Evolutionary conservation across 1,139 yeast genomes (phyloP), one percentile per base, ranked within the genome.

Genomic region (Kazachstania sp.): DNA sequence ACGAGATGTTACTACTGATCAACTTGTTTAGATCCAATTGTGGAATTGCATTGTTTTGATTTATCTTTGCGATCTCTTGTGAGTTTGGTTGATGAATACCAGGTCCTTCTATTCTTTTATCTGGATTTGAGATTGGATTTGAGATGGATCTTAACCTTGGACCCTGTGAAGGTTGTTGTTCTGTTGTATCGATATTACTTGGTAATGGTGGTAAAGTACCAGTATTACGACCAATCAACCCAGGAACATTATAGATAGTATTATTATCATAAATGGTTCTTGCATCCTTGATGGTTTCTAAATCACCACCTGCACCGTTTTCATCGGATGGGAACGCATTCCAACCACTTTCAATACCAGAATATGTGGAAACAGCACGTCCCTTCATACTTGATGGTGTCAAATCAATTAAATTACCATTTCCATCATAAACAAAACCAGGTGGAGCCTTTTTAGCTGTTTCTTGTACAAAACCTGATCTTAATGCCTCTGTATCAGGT

Each of bases 211-310:
- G 68, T 20, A 63, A 39, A 16, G 51, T 54, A 26, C 51, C 51
- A 15, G 36, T 15, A 42, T 56, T 54, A 37, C 58, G 59, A 2
- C 60, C 48, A 8, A 60, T 54, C 9, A 62, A 44, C 2, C 66
- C 66, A 4, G 68, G 68, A 26, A 65, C 68, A 47, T 65, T 64
- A 52, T 57, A 63, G 5, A 64, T 49, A 8, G 68, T 65, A 36
- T 54, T 60, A 49, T 65, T 65, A 47, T 65, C 68, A 45, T 63
- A 65, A 6, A 65, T 46, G 1, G 68, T 65, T 40, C 60, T 63
- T 6, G 66, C 61, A 45, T 65, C 68, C 11, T 52, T 51, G 8
- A 65, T 56, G 1, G 68, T 64, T 39, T 60, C 62, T 34, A 64
- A 47, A 37, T 63, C 67, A 28, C 55, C 65, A 6, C 38, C 45